Conservation (phyloP, 2,329 filamentous ascomycete genomes). For the Penicillium brevicompactum region DNA sequence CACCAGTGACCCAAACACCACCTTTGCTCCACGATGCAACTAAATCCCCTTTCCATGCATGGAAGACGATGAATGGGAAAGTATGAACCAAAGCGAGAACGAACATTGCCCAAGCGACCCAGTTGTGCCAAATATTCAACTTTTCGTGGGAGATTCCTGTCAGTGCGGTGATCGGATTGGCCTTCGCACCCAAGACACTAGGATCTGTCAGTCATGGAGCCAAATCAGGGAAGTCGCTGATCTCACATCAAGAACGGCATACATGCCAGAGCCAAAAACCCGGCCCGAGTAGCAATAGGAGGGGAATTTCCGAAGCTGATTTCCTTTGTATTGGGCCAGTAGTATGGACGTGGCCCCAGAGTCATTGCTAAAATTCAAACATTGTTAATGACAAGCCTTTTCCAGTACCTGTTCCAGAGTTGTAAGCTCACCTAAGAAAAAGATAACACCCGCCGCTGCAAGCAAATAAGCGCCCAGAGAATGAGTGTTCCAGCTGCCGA, state of each 20-base stretch:
- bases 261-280: slow-evolving; percentile 54
- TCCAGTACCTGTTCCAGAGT: background rate
- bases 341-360: slow-evolving; percentile 53
- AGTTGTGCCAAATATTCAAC: slow-evolving; percentile 55
- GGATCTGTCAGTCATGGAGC: background rate
- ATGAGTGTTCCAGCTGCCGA: slow-evolving; percentile 43
- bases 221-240: background rate
- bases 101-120: slow-evolving; percentile 58
- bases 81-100: slow-evolving; percentile 58
- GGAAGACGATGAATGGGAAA: slow-evolving; percentile 59
- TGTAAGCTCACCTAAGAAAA: slow-evolving; percentile 38
- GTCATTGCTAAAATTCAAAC: slow-evolving; percentile 40
- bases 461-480: slow-evolving; percentile 48
- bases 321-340: slow-evolving; percentile 50
- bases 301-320: slow-evolving; percentile 51
- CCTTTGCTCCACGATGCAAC: slow-evolving; percentile 45
- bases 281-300: slow-evolving; percentile 53
- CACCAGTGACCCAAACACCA: slow-evolving; percentile 57
- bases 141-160: slow-evolving; percentile 60
- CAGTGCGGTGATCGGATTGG: slow-evolving; percentile 55
- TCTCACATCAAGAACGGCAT: slow-evolving; percentile 52
- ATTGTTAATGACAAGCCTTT: background rate
- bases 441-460: slow-evolving; percentile 43
- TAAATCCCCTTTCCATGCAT: slow-evolving; percentile 52
- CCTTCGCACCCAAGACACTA: slow-evolving; percentile 52